Percentiles rank a stretch among this genome's conserved stretches.
These are phyloP conservation scores for Lachancea meyersii DNA, from an alignment of 805 yeast species.

Conservation along the genomic window DNA sequence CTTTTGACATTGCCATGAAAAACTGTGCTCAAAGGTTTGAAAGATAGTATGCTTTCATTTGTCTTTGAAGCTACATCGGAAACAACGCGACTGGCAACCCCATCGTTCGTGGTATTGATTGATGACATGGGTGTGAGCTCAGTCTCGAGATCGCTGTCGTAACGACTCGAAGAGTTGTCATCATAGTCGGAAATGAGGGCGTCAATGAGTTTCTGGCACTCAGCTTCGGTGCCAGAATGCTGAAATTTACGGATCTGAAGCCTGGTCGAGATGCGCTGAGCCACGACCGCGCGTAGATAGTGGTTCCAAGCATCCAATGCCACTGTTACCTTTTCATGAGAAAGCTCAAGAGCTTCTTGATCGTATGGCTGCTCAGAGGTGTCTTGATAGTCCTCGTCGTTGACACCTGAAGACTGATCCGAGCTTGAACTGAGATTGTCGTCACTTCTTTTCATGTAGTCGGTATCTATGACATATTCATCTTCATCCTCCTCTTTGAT, in stretches of 20 bases:
- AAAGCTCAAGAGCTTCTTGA: slow-evolving; percentile 2
- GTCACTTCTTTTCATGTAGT: slow-evolving; percentile 10
- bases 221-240: slow-evolving; percentile 9
- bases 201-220: slow-evolving; percentile 10
- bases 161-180: slow-evolving; percentile 5
- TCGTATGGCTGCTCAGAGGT: slow-evolving; percentile 11
- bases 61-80: not conserved
- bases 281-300: slow-evolving; percentile 24
- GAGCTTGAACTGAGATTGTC: slow-evolving; percentile 1
- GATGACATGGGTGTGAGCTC: slow-evolving; percentile 5
- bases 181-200: slow-evolving; percentile 14
- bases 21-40: slow-evolving; percentile 10
- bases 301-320: slow-evolving; percentile 14
- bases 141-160: slow-evolving; percentile 3
- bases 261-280: slow-evolving; percentile 25
- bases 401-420: not conserved
- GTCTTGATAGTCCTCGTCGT: slow-evolving; percentile 5
- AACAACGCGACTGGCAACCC: not conserved
- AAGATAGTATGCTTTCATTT: slow-evolving; percentile 18
- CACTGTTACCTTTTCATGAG: not conserved
- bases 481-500: slow-evolving; percentile 27
- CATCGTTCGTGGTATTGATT: not conserved
- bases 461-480: slow-evolving; percentile 19
- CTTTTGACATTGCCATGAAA: slow-evolving; percentile 18
- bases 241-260: slow-evolving; percentile 25